Evolutionary conservation across 768 basidiomycete species (phyloP), one percentile per base, ranked within the genome.

Genomic region (Chalciporus pseudorubinellus): DNA sequence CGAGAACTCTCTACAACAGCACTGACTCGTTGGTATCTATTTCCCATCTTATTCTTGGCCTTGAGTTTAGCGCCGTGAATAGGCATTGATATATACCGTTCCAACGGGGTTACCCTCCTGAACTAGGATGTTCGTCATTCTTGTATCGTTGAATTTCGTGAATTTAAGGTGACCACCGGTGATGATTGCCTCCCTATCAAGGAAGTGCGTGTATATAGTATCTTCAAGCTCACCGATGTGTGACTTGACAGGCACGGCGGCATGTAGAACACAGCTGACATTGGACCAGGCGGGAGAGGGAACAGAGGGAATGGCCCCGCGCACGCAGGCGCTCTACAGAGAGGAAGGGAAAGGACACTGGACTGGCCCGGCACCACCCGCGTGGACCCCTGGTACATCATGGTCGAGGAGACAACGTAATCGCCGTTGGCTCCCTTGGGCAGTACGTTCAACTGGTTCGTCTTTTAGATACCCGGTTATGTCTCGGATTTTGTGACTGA

Each of bases 181-280:
- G 83, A 83, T 58, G 82, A 83, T 56, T 84, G 82, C 51, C 64
- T 83, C n/a, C 81, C 80, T 8, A 79, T 83, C 68, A 82, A 84
- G 69, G 81, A 81, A 7, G 80, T 82, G 58, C 22, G 78, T 64
- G 19, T 39, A 43, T 39, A n/a, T n/a, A n/a, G n/a, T n/a, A n/a
- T n/a, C n/a, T 19, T 28, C 10, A 8, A 36, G 9, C 34, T 16
- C 18, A 14, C 18, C 33, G 21, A 21, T 10, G 16, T 38, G 34
- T 22, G 44, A 39, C 16, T 26, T 26, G 26, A 26, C 26, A 3
- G 26, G 9, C 18, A 45, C 29, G 28, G 10, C 7, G 7, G 16
- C 19, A 46, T 8, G 29, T 7, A 82, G 81, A 83, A 83, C 61
- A 78, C 79, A 29, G 76, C 81, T 3, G 79, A 81, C 54, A 62